Evolutionary conservation across 2,329 filamentous ascomycete species (phyloP).

Genomic region (Aspergillus sp.): DNA sequence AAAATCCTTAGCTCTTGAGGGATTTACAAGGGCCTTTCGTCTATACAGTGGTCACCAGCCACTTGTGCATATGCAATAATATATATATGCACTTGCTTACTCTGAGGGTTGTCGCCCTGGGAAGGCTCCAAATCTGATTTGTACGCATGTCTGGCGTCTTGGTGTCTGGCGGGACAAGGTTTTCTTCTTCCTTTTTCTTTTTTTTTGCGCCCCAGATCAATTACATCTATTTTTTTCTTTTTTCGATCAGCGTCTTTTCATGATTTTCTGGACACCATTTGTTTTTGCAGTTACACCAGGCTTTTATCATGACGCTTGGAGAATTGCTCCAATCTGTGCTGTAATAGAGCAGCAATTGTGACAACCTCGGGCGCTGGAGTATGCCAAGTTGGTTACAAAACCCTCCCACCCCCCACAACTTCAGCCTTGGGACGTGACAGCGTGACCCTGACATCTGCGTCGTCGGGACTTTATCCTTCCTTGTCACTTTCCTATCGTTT

Average conservation of each 20-base stretch:
- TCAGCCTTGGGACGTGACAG: neutral
- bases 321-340: neutral
- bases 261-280: neutral
- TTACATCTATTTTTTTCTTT: neutral
- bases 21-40: neutral
- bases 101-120: neutral
- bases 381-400: neutral
- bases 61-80: neutral
- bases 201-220: neutral
- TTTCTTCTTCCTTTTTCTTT: neutral
- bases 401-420: neutral
- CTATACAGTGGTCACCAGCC: neutral
- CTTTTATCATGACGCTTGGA: neutral
- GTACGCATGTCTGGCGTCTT: slow-evolving; percentile 2
- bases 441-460: neutral
- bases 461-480: neutral
- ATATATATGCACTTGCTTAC: neutral
- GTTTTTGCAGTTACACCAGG: neutral
- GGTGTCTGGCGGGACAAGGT: neutral
- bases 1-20: slow-evolving; percentile 47
- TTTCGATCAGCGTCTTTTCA: neutral
- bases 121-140: neutral
- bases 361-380: neutral
- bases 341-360: neutral
- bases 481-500: neutral